Evolutionary conservation across 495 filamentous ascomycete species (phyloP), one percentile per base, ranked within the genome.

Genomic region (Penicillium lagena): DNA sequence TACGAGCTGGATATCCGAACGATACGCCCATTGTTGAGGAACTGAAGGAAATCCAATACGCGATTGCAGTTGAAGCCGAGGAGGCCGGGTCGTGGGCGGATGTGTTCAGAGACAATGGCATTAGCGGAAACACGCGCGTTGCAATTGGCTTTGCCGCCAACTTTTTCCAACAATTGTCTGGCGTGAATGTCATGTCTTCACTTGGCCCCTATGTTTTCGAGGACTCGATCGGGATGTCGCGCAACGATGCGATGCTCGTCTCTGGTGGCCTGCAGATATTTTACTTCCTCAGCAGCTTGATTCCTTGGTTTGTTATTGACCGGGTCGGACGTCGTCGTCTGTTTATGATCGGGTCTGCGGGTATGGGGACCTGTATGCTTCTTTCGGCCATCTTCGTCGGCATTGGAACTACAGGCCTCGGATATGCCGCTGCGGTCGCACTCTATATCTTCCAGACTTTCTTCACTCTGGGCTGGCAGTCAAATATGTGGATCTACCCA

Each of bases 241-340:
- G 43, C 1, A 40, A 46, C 29, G 35, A 52, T 39, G 40, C 46
- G 8, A 32, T 49, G 29, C 49, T 59, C 1, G 43, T 49, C 9
- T 42, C 52, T 6, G 49, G 46, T 28, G 58, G 75, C 49, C 51
- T 73, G 40, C 69, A 76, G 66, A 65, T 71, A 62, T 59, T 60
- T 66, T 15, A 69, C 32, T 38, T 56, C 29, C 43, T 63, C 42
- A 37, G 46, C 49, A 37, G 46, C 34, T 27, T 55, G 46, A 42
- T 57, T 15, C 36, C 51, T 17, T 22, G 50, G 31, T 46, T 13
- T 9, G 15, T 38, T 2, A 49, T 64, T 29, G 58, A 64, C 22
- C 42, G 49, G 9, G 40, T 59, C 8, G 61, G 60, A 5, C 53
- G 61, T 1, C 50, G 55, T 1, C 50, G 57, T 1, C 46, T 70